Conservation (phyloP, 192 early-diverging fungal genomes). For the Coemansia sp. region DNA sequence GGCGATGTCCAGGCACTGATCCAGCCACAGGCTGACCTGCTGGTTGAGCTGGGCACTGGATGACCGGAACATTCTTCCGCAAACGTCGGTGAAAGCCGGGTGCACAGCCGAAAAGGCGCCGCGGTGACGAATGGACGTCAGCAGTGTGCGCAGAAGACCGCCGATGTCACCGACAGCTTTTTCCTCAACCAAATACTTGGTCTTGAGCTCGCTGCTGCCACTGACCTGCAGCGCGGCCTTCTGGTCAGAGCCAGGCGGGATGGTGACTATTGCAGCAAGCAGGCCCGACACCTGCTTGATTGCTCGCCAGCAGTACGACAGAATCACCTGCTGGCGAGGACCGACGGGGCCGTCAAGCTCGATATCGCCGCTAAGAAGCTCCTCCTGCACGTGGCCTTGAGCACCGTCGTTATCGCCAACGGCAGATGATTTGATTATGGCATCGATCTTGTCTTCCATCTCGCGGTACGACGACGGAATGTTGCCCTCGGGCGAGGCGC, state of each 20-base stretch:
- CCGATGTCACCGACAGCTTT: conserved; percentile 45
- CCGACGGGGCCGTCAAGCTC: conserved; percentile 41
- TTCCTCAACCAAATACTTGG: conserved; percentile 17
- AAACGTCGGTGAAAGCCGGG: conserved; percentile 71
- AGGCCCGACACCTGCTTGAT: conserved; percentile 81
- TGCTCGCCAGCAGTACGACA: conserved; percentile 90
- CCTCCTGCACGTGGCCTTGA: conserved; percentile 46
- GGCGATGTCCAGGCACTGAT: conserved; percentile 75
- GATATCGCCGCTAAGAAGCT: conserved; percentile 19
- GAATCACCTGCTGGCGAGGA: conserved; percentile 79
- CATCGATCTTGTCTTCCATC: conserved; percentile 58
- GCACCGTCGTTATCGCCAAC: conserved; percentile 5
- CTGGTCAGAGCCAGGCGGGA: conserved; percentile 26
- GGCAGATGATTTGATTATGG: conserved; percentile 35
- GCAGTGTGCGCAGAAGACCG: conserved; percentile 51
- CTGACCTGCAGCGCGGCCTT: not conserved
- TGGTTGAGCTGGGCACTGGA: conserved; percentile 52
- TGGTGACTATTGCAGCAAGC: conserved; percentile 47
- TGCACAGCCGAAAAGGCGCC: conserved; percentile 91
- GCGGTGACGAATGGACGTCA: conserved; percentile 82
- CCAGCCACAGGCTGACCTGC: conserved; percentile 72
- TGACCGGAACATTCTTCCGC: conserved; percentile 66
- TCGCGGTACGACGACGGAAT: conserved; percentile 77
- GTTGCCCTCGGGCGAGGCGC: conserved; percentile 87
- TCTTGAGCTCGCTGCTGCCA: not conserved